Percentiles rank a stretch among this genome's conserved stretches.
Conservation (phyloP, 106 monocot species). For the Allium sativum region DNA sequence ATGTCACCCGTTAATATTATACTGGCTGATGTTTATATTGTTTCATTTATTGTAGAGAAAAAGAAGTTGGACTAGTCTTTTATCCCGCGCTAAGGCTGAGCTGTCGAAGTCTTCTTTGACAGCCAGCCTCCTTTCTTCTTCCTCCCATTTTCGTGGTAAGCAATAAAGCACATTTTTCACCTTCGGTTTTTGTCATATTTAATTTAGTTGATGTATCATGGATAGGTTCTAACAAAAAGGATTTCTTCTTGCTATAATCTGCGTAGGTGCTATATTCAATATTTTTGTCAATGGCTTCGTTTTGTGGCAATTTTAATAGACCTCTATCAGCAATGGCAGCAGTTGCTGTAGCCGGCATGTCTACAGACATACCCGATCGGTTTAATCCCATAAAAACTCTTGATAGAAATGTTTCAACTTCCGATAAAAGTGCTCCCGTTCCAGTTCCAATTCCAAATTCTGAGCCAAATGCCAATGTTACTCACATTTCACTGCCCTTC, state of each 20-base stretch:
- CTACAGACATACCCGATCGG: slow-evolving; percentile 47
- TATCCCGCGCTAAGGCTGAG: slow-evolving; percentile 5
- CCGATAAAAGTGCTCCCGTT: slow-evolving; percentile 1
- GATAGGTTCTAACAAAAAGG: background rate
- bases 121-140: slow-evolving; percentile 11
- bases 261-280: background rate
- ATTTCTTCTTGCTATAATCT: background rate
- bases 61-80: background rate
- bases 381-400: slow-evolving; percentile 6
- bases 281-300: slow-evolving; percentile 43
- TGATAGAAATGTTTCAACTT: slow-evolving; percentile 6
- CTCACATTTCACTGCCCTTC: slow-evolving; percentile 27
- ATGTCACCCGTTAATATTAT: background rate
- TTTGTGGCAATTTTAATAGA: slow-evolving; percentile 56
- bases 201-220: background rate
- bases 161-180: background rate
- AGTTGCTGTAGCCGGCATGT: slow-evolving; percentile 55
- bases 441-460: background rate
- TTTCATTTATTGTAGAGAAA: background rate
- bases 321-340: slow-evolving; percentile 73
- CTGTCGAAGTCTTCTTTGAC: slow-evolving; percentile 10
- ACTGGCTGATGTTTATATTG: background rate
- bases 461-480: slow-evolving; percentile 17
- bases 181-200: background rate
- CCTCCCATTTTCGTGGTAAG: background rate